Conservation (phyloP, 2,329 filamentous ascomycete genomes). For the Exserohilum rostratum region DNA sequence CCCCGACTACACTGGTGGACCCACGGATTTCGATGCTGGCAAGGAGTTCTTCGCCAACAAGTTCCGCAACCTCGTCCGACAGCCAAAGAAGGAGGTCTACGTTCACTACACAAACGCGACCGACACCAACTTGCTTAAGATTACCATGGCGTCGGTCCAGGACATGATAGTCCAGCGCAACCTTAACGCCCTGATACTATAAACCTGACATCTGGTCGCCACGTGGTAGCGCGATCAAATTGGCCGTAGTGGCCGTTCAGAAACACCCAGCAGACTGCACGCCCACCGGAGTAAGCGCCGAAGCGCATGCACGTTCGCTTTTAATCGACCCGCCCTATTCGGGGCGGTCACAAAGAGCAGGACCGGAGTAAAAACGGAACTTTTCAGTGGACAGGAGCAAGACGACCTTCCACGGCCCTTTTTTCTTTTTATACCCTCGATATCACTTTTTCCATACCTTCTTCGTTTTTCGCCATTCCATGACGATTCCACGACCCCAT, state of each 20-base stretch:
- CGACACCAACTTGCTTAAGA: conserved; percentile 62
- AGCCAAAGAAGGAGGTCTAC: conserved; percentile 59
- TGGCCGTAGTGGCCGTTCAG: background rate
- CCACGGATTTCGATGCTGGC: conserved; percentile 55
- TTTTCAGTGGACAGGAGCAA: conserved; percentile 9
- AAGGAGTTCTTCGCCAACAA: conserved; percentile 59
- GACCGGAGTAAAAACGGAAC: conserved; percentile 3
- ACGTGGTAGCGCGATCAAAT: background rate
- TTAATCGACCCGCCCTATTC: conserved; percentile 4
- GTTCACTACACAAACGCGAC: conserved; percentile 61
- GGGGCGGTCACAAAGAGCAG: conserved; percentile 1
- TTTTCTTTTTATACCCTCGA: conserved; percentile 39
- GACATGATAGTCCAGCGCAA: conserved; percentile 62
- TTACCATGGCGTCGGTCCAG: conserved; percentile 60
- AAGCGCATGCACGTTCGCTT: conserved; percentile 1
- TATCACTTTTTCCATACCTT: conserved; percentile 27
- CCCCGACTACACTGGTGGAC: conserved; percentile 55
- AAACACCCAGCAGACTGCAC: background rate
- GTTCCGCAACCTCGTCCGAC: conserved; percentile 57
- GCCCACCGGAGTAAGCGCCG: background rate
- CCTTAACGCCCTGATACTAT: conserved; percentile 56
- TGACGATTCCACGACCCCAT: conserved; percentile 33
- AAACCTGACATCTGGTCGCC: conserved; percentile 19
- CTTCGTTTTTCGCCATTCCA: conserved; percentile 20
- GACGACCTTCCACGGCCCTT: conserved; percentile 18